Conservation (phyloP, 208 protist species). For the Porcisia hertigi region DNA sequence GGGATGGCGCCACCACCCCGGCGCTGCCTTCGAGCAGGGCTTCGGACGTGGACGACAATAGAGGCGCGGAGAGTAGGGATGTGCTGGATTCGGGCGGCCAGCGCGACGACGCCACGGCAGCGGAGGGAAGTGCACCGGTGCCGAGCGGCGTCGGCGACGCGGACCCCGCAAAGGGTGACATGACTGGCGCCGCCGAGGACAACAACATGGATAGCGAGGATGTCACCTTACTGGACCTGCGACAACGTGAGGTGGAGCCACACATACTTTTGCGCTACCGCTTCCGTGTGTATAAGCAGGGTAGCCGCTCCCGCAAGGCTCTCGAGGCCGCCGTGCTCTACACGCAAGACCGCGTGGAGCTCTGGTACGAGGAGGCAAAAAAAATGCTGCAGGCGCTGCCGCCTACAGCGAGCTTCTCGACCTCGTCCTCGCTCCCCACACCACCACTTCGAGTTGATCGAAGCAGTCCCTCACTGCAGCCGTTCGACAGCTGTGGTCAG, state of each 20-base stretch:
- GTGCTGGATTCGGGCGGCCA: not conserved
- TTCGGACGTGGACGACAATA: slow-evolving; percentile 16
- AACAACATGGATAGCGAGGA: not conserved
- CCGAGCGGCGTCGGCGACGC: not conserved
- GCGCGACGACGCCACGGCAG: not conserved
- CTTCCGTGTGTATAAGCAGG: slow-evolving; percentile 30
- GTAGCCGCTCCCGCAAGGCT: slow-evolving; percentile 26
- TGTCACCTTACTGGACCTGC: slow-evolving; percentile 21
- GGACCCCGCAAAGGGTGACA: not conserved
- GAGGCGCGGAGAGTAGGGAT: not conserved
- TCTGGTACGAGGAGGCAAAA: slow-evolving; percentile 27
- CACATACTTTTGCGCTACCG: slow-evolving; percentile 38
- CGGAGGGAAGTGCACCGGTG: not conserved
- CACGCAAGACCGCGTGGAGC: slow-evolving; percentile 21
- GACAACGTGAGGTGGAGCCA: slow-evolving; percentile 34
- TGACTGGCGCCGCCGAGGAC: not conserved
- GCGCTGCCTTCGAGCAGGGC: slow-evolving; percentile 15
- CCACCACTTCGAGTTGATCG: slow-evolving; percentile 13
- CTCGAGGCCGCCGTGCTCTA: slow-evolving; percentile 31
- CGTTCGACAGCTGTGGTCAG: slow-evolving; percentile 4
- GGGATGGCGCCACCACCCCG: slow-evolving; percentile 11
- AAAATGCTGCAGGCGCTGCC: slow-evolving; percentile 33
- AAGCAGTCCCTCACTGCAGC: slow-evolving; percentile 17
- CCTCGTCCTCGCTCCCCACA: slow-evolving; percentile 17
- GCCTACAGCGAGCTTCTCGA: slow-evolving; percentile 1